Conservation (phyloP, 1,284 basidiomycete genomes). For the Bondarzewia mesenterica region DNA sequence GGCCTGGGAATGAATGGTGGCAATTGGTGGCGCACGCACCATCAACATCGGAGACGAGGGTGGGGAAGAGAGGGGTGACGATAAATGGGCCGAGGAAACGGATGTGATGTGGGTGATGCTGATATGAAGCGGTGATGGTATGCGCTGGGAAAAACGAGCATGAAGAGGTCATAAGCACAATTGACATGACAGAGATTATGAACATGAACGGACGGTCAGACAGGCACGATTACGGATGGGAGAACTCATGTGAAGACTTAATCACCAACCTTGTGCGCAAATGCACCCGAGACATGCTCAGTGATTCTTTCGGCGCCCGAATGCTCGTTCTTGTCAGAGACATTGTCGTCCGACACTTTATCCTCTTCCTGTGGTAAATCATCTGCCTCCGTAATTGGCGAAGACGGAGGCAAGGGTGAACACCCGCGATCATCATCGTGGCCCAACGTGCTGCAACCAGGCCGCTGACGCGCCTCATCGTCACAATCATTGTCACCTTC, state of each 20-base stretch:
- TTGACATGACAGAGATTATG: too few species aligned
- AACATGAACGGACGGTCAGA: neutral
- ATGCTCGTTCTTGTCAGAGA: neutral
- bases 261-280: neutral
- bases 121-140: neutral
- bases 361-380: neutral
- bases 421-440: neutral
- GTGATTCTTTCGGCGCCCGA: neutral
- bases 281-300: neutral
- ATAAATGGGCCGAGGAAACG: neutral
- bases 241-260: neutral
- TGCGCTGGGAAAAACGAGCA: neutral
- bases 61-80: neutral
- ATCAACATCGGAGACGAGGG: neutral
- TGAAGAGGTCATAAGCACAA: too few species aligned
- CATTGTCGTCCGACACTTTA: neutral
- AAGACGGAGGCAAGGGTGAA: conserved; percentile 14
- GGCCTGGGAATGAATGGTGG: neutral
- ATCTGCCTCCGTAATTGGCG: conserved; percentile 10
- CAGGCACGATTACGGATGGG: neutral
- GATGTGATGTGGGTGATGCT: neutral
- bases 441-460: neutral
- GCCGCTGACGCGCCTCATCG: neutral
- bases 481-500: neutral
- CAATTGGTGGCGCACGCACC: neutral